phyloP scores from a whole-genome alignment of 768 basidiomycete genomes.

The Omphalotus guepiniiformis region DNA sequence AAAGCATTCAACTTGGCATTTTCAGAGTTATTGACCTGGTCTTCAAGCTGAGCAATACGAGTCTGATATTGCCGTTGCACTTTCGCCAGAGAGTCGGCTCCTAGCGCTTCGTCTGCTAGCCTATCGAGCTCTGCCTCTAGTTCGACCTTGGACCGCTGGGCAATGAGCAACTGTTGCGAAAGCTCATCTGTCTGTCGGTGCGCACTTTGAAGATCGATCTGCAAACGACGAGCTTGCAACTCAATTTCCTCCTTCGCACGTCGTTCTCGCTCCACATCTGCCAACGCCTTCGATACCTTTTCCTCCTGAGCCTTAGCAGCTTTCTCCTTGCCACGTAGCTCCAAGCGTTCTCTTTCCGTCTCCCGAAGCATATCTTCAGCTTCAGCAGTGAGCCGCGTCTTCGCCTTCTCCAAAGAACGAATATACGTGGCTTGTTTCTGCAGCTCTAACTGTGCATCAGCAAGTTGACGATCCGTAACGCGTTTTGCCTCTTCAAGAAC shows the following conservation, averaged over 20 bases:
- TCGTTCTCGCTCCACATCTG: conserved; percentile 64
- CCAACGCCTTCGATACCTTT: conserved; percentile 47
- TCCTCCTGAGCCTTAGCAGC: conserved; percentile 59
- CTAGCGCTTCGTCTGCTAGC: conserved; percentile 58
- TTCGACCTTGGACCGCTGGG: conserved; percentile 59
- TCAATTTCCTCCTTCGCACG: conserved; percentile 64
- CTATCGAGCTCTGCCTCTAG: conserved; percentile 65
- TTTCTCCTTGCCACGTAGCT: conserved; percentile 68
- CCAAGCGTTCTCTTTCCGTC: conserved; percentile 64
- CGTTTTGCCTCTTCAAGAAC: conserved; percentile 95
- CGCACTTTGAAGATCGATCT: conserved; percentile 54
- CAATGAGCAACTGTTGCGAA: conserved; percentile 45
- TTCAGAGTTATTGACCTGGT: conserved; percentile 55
- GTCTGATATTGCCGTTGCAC: conserved; percentile 61
- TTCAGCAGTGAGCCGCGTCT: conserved; percentile 67
- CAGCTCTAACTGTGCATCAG: conserved; percentile 74
- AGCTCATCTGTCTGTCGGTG: conserved; percentile 55
- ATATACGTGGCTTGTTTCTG: conserved; percentile 72
- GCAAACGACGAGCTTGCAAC: conserved; percentile 52
- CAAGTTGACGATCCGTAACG: conserved; percentile 87
- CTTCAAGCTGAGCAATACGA: conserved; percentile 59
- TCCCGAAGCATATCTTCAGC: conserved; percentile 78
- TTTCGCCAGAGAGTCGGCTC: conserved; percentile 50
- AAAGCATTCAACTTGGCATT: conserved; percentile 43
- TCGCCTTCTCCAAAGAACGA: conserved; percentile 83